Conservation (phyloP, 495 filamentous ascomycete genomes). For the Talaromyces nanjingensis region DNA sequence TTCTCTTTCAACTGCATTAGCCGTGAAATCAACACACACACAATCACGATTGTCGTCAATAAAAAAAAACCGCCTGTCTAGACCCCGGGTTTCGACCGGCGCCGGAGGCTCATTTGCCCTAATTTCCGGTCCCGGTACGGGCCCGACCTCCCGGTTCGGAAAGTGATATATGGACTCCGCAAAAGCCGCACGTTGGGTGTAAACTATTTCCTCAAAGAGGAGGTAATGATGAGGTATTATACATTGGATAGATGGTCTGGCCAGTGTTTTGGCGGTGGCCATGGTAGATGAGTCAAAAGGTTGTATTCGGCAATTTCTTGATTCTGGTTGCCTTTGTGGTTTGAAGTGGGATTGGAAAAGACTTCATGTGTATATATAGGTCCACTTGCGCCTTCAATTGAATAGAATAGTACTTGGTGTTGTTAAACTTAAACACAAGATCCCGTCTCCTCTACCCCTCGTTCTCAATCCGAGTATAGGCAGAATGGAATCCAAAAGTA, state of each 20-base stretch:
- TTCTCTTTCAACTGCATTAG: neutral
- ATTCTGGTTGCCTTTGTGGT: neutral
- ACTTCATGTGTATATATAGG: neutral
- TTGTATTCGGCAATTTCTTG: neutral
- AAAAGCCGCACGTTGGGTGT: neutral
- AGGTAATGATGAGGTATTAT: constrained; percentile 2
- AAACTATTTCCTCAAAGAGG: neutral
- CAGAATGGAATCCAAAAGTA: neutral
- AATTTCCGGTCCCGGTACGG: constrained; percentile 20
- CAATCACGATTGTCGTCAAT: neutral
- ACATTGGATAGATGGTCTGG: neutral
- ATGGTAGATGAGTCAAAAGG: neutral
- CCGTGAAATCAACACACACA: neutral
- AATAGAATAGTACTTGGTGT: neutral
- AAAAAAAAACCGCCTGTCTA: constrained; percentile 8
- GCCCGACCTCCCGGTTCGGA: constrained; percentile 8
- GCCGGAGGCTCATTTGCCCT: constrained; percentile 16
- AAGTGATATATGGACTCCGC: constrained; percentile 14
- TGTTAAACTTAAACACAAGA: neutral
- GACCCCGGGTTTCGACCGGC: constrained; percentile 21
- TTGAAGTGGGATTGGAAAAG: neutral
- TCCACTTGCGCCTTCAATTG: neutral
- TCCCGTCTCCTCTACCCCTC: neutral
- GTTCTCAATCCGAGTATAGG: neutral
- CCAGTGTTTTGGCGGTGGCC: neutral